Evolutionary conservation across 495 filamentous ascomycete genomes (phyloP), one percentile per base, ranked within the genome.

Genomic region (Talaromyces nanjingensis): DNA sequence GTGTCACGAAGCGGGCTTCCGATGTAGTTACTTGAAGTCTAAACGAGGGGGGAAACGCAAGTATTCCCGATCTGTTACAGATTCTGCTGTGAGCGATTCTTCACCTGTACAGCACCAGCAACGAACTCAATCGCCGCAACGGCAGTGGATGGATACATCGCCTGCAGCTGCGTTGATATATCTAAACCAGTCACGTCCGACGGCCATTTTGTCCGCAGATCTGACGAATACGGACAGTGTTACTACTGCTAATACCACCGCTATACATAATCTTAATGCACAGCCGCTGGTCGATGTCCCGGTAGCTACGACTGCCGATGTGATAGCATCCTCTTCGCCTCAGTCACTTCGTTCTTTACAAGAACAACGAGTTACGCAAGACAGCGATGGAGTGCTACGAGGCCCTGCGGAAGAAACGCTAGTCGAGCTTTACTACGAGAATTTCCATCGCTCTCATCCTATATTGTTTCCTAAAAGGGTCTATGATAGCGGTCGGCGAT

Each of bases 351-450:
- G 34, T 7, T 39, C 58, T 22, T 24, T 42, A 42, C 58, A 60
- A 45, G 29, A 22, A 37, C 58, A 37, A 4, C 34, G 3, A 3
- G 58, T 42, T 12, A 24, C 31, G 18, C 31, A 33, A 14, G 34
- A 42, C 34, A 60, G 33, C 18, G 33, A 60, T 60, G 58, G 31
- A 6, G 31, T 37, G 37, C 20, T 42, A 6, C 29, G 58, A 20
- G 34, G n/a, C 7, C 58, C 58, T 0, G 58, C 62, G 29, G 62
- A 63, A 5, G 45, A 42, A 6, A 56, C 37, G 22, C 37, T 59
- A n/a, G 33, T 64, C 9, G 54, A 58, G 22, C 54, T 64, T n/a
- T 64, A 59, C 55, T 64, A 64, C 22, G 63, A 64, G 18, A 64
- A 59, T 16, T 64, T 64, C 37, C 55, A 64, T 24, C 56, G 34